Conservation (phyloP, 2,329 filamentous ascomycete genomes). For the Penicillium decumbens region DNA sequence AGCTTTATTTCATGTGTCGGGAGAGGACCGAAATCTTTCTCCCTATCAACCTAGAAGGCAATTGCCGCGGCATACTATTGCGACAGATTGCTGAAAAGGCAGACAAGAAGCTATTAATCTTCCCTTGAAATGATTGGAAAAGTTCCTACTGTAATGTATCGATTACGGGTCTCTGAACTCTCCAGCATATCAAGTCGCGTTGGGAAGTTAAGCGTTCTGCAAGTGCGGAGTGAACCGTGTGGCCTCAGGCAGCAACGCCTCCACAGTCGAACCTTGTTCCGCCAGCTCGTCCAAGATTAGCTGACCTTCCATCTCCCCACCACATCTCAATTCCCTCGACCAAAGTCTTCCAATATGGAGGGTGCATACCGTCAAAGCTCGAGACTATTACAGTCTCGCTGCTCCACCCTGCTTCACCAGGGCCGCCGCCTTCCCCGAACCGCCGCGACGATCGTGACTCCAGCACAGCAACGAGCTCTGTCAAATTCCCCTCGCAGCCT, state of each 20-base stretch:
- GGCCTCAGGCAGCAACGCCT: conserved; percentile 26
- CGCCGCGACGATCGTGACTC: conserved; percentile 20
- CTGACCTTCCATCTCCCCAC: conserved; percentile 7
- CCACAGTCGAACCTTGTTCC: conserved; percentile 6
- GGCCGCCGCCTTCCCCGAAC: conserved; percentile 21
- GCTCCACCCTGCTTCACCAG: conserved; percentile 22
- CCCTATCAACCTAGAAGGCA: too few species aligned
- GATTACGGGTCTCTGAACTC: background rate
- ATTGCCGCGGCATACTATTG: too few species aligned
- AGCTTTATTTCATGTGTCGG: too few species aligned
- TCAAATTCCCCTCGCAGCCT: conserved; percentile 27
- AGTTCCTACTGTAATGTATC: background rate
- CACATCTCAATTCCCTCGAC: conserved; percentile 1
- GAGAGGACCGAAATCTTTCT: too few species aligned
- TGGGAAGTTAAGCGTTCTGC: background rate
- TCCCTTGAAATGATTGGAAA: background rate
- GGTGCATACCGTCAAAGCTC: conserved; percentile 34
- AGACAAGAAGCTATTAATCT: too few species aligned
- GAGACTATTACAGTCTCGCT: conserved; percentile 30
- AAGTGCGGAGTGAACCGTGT: background rate
- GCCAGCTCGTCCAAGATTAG: conserved; percentile 11
- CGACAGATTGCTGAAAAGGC: too few species aligned
- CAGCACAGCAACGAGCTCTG: conserved; percentile 28
- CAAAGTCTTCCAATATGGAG: conserved; percentile 32
- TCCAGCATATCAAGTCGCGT: background rate